Evolutionary conservation across 306 rosid genomes (phyloP), one percentile per base, ranked within the genome.

Genomic region (Glycine latifolia): DNA sequence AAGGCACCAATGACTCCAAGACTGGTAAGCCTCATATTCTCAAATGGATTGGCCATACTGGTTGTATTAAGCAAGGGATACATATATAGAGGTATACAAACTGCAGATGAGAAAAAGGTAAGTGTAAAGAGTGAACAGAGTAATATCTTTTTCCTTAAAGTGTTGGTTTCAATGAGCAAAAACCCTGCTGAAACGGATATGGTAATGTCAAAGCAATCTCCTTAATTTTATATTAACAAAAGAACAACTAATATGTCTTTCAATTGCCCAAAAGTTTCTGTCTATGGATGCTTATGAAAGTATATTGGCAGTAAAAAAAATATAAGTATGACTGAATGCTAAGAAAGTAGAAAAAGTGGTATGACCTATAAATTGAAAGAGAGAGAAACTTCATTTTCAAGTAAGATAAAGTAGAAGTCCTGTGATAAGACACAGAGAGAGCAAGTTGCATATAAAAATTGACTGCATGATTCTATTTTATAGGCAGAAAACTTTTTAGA

Each of bases 1-100:
- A 92, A 80, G 75, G 98, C 97, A 69, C 92, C 97, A 74, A 94
- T 91, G 82, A 94, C 96, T 77, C 98, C 98, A 63, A 94, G 89
- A 86, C 97, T 91, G 63, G 97, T 90, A 44, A 94, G 91, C 83
- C 98, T 90, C 89, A 94, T 84, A 87, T 85, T 84, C 85, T 94
- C 98, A 49, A 89, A 94, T 5, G 93, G 97, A 75, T 89, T 81
- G 47, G 92, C 87, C 91, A 85, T 89, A 88, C 89, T 85, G 49
- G 94, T 91, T 46, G 97, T 90, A 79, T 87, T 90, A 14, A 94
- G 97, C 78, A 92, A 90, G 76, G 98, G 98, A 83, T 94, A 90
- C 67, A 94, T 77, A 89, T 94, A 94, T 41, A 91, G 79, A 7
- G 93, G 92, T 73, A 94, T 90, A 78, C 91, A 90, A 75, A 97